Evolutionary conservation across 495 filamentous ascomycete genomes (phyloP).

Genomic region (Tirmania nivea): DNA sequence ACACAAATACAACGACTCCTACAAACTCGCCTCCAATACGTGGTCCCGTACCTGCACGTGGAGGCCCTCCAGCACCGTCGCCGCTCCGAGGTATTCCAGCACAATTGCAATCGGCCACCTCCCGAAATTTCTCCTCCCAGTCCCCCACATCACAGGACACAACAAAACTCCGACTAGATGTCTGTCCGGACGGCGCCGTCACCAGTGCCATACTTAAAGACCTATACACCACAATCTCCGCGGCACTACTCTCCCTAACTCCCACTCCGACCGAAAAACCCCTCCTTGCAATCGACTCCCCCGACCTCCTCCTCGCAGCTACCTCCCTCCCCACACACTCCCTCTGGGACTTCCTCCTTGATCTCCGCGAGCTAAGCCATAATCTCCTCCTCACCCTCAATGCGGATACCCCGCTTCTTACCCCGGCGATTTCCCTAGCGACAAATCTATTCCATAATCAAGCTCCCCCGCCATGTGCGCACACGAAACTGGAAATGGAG

Average conservation of each 20-base stretch:
- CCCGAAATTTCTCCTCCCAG: neutral
- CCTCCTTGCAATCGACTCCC: neutral
- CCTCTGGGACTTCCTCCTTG: neutral
- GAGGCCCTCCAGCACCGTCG: neutral
- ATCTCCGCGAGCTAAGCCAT: conserved; percentile 53
- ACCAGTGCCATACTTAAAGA: neutral
- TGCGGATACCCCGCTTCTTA: conserved; percentile 10
- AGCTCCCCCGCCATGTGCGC: conserved; percentile 35
- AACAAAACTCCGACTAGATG: neutral
- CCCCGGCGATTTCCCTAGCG: conserved; percentile 73
- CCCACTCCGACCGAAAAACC: neutral
- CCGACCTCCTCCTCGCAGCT: conserved; percentile 37
- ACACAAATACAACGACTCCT: neutral
- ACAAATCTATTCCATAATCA: conserved; percentile 59
- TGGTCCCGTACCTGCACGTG: too few species aligned
- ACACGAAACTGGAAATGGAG: conserved; percentile 43
- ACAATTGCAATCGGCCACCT: neutral
- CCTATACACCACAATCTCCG: neutral
- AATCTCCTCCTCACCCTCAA: conserved; percentile 42
- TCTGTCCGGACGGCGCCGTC: too few species aligned
- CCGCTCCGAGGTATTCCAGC: neutral
- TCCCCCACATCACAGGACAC: neutral
- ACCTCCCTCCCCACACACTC: conserved; percentile 53
- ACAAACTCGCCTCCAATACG: neutral
- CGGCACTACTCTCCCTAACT: neutral